Percentiles rank a stretch among this genome's conserved stretches.
These are phyloP conservation scores for Apophysomyces ossiformis DNA, from an alignment of 371 early-diverging fungal species.

Conservation along the genomic window DNA sequence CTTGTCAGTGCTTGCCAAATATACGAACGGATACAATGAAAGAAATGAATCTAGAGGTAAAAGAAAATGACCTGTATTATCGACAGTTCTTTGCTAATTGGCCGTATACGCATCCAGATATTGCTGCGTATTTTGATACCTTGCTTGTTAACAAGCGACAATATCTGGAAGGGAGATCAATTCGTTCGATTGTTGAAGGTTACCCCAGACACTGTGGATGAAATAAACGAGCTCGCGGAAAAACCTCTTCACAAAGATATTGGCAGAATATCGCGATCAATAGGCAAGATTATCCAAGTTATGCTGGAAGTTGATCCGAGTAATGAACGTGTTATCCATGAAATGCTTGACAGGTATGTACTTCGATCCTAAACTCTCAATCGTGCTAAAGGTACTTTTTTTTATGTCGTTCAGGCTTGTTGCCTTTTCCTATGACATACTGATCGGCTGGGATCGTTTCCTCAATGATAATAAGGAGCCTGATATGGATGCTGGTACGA, in stretches of 20 bases:
- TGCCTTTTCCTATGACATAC: constrained; percentile 41
- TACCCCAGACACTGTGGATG: constrained; percentile 12
- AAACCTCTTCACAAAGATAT: constrained; percentile 47
- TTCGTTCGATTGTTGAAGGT: constrained; percentile 24
- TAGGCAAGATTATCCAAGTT: constrained; percentile 31
- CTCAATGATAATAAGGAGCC: constrained; percentile 15
- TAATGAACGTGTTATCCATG: constrained; percentile 14
- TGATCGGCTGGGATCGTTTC: constrained; percentile 49
- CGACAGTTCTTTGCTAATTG: neutral
- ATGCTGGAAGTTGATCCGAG: constrained; percentile 17
- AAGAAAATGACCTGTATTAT: neutral
- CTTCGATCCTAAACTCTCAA: neutral
- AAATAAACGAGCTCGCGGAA: constrained; percentile 20
- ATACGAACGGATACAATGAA: constrained; percentile 19
- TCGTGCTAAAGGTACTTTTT: neutral
- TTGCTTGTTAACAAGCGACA: constrained; percentile 33
- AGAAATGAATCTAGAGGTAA: constrained; percentile 20
- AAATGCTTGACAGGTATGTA: constrained; percentile 22
- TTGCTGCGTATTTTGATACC: constrained; percentile 26
- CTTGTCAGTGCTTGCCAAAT: constrained; percentile 41
- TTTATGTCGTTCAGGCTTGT: constrained; percentile 21
- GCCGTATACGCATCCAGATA: neutral
- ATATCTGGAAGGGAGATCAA: constrained; percentile 34
- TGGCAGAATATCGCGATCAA: constrained; percentile 48
- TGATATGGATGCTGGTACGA: constrained; percentile 21